phyloP scores from a whole-genome alignment of 208 protist species.

The Leishmania martiniquensis region DNA sequence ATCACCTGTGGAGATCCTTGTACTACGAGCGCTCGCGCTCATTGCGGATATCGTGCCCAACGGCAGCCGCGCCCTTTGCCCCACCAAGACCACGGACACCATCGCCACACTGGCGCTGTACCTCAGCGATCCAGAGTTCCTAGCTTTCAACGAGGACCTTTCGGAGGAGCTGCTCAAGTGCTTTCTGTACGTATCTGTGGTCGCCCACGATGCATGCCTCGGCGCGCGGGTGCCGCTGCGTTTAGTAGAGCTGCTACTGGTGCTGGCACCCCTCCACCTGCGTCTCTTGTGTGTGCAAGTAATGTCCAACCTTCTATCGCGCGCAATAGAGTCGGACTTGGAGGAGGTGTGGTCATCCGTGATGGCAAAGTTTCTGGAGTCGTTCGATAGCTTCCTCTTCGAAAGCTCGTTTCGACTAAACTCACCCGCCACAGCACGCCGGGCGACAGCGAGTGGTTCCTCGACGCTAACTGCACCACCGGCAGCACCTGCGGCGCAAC shows the following conservation, averaged over 20 bases:
- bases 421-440: not conserved
- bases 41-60: conserved; percentile 63
- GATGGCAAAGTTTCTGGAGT: conserved; percentile 27
- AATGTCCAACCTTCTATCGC: conserved; percentile 40
- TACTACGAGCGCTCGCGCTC: conserved; percentile 56
- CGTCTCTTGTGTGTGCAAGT: conserved; percentile 56
- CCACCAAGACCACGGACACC: conserved; percentile 22
- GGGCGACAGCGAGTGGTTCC: not conserved
- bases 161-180: conserved; percentile 78
- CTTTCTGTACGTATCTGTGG: conserved; percentile 44
- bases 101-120: conserved; percentile 33
- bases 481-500: not conserved
- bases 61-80: conserved; percentile 39
- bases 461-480: not conserved
- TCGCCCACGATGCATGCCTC: conserved; percentile 38
- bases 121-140: conserved; percentile 34
- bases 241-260: conserved; percentile 40
- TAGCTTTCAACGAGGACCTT: conserved; percentile 43
- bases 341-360: conserved; percentile 24
- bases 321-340: conserved; percentile 22
- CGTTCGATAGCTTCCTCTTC: conserved; percentile 13
- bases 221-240: conserved; percentile 25
- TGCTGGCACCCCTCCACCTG: conserved; percentile 47
- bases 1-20: conserved; percentile 28
- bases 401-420: conserved; percentile 1